Evolutionary conservation across 495 filamentous ascomycete species (phyloP).

Genomic region (Tetracladium marchalianum): DNA sequence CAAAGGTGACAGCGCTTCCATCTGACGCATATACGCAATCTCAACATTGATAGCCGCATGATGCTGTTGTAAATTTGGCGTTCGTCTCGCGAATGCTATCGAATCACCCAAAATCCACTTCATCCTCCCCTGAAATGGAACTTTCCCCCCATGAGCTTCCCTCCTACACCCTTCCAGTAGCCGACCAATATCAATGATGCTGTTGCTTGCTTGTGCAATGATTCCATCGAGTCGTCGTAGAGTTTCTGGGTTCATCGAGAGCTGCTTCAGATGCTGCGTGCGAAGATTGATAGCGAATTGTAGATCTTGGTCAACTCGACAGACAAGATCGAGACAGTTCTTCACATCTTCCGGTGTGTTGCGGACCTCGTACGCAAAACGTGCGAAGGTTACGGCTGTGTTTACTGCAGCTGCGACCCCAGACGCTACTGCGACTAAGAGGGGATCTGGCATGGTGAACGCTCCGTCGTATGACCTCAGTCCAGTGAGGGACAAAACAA

Average conservation of each 20-base stretch:
- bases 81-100: not conserved
- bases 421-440: not conserved
- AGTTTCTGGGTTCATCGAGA: not conserved
- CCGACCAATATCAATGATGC: not conserved
- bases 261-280: no score
- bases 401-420: not conserved
- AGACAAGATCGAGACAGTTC: not conserved
- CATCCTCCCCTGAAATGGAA: not conserved
- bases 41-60: conserved; percentile 1
- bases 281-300: not conserved
- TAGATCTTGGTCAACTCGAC: not conserved
- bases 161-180: not conserved
- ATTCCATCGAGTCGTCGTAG: not conserved
- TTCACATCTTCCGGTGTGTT: not conserved
- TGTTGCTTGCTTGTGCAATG: not conserved
- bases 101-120: not conserved
- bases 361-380: no score
- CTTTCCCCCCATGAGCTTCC: not conserved
- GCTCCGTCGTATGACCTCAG: no score
- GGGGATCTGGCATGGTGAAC: no score
- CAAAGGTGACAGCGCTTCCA: not conserved
- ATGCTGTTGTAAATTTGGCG: not conserved
- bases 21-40: not conserved
- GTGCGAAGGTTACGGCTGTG: no score
- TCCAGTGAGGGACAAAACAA: no score